phyloP scores from a whole-genome alignment of 768 basidiomycete species.

The Suillus fuscotomentosus region DNA sequence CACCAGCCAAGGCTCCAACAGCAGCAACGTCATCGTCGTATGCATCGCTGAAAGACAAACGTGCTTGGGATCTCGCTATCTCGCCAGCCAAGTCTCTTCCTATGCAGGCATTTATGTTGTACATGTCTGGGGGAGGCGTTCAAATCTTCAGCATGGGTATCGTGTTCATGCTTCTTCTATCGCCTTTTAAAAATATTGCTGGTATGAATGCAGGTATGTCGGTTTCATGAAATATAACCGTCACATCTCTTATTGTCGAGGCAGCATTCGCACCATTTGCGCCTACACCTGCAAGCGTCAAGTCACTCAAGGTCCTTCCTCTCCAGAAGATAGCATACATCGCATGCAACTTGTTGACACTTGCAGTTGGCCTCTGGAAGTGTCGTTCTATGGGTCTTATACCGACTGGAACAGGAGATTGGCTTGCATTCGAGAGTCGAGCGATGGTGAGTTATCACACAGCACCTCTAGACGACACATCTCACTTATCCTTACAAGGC shows the following conservation, averaged over 20 bases:
- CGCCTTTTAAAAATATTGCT: slow-evolving; percentile 81
- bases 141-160: slow-evolving; percentile 98
- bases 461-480: not conserved
- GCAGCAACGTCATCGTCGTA: slow-evolving; percentile 45
- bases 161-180: slow-evolving; percentile 87
- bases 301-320: slow-evolving; percentile 48
- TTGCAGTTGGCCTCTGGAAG: slow-evolving; percentile 89
- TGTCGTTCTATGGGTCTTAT: slow-evolving; percentile 90
- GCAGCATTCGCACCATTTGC: slow-evolving; percentile 74
- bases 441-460: slow-evolving; percentile 44
- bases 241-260: not conserved
- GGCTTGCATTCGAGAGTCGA: slow-evolving; percentile 90
- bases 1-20: slow-evolving; percentile 33
- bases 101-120: slow-evolving; percentile 98
- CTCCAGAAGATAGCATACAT: slow-evolving; percentile 73
- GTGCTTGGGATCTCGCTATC: slow-evolving; percentile 85
- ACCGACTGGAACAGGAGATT: slow-evolving; percentile 89
- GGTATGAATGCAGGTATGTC: slow-evolving; percentile 72
- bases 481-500: slow-evolving; percentile 28
- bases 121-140: slow-evolving; percentile 95
- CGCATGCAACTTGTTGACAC: slow-evolving; percentile 71
- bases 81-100: slow-evolving; percentile 87
- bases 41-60: slow-evolving; percentile 67
- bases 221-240: not conserved
- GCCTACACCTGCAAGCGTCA: slow-evolving; percentile 45